Evolutionary conservation across 2,329 filamentous ascomycete species (phyloP).

Genomic region (Pseudocercospora crystallina): DNA sequence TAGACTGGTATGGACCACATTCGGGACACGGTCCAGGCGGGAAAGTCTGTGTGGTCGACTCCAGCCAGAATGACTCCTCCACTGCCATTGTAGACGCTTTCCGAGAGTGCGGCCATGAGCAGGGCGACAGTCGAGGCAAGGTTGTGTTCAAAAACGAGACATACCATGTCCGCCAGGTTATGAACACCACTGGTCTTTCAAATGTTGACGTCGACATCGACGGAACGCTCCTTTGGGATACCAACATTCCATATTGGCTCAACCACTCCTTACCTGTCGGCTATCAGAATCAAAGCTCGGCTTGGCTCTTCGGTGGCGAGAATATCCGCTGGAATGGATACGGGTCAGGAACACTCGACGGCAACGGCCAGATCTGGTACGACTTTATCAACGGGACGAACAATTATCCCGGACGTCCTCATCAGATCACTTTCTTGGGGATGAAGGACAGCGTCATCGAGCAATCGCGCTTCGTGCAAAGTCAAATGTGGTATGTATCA

Average conservation of each 20-base stretch:
- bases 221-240: slow-evolving; percentile 48
- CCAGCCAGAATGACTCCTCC: slow-evolving; percentile 30
- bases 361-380: slow-evolving; percentile 63
- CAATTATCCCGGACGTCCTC: slow-evolving; percentile 43
- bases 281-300: slow-evolving; percentile 57
- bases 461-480: slow-evolving; percentile 54
- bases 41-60: slow-evolving; percentile 15
- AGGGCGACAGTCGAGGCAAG: slow-evolving; percentile 12
- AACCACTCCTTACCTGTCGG: slow-evolving; percentile 52
- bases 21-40: too few species aligned
- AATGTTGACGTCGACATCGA: slow-evolving; percentile 51
- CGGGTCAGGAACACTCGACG: slow-evolving; percentile 55
- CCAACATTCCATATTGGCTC: slow-evolving; percentile 53
- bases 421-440: slow-evolving; percentile 53
- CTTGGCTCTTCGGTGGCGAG: slow-evolving; percentile 56
- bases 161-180: slow-evolving; percentile 43
- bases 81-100: slow-evolving; percentile 55
- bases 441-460: slow-evolving; percentile 51
- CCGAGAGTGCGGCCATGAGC: slow-evolving; percentile 49
- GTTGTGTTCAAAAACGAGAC: slow-evolving; percentile 17
- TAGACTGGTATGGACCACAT: too few species aligned
- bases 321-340: slow-evolving; percentile 52
- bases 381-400: slow-evolving; percentile 40
- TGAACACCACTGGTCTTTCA: slow-evolving; percentile 50
- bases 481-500: slow-evolving; percentile 60